phyloP scores from a whole-genome alignment of 2,329 filamentous ascomycete species.

The Alternaria sp. region DNA sequence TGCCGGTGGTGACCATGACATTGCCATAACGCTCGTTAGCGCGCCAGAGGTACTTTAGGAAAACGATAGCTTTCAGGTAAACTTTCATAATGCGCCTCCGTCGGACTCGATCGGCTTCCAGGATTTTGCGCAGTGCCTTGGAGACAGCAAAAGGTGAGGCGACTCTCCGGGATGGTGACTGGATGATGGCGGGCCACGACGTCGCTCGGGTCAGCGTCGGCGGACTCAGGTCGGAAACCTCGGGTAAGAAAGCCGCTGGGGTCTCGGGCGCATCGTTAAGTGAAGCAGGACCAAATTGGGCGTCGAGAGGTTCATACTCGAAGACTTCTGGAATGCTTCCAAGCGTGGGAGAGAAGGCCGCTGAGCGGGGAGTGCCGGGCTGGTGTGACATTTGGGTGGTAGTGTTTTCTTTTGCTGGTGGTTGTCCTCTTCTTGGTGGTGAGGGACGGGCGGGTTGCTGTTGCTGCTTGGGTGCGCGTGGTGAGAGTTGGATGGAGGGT shows the following conservation, averaged over 20 bases:
- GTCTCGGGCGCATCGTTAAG: conserved; percentile 24
- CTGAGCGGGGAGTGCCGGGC: conserved; percentile 22
- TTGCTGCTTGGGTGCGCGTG: conserved; percentile 15
- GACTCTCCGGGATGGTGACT: conserved; percentile 24
- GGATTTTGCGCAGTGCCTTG: conserved; percentile 27
- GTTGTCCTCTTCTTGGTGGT: conserved; percentile 6
- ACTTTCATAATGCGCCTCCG: conserved; percentile 25
- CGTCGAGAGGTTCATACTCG: conserved; percentile 28
- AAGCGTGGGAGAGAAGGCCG: conserved; percentile 31
- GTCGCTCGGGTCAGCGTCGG: conserved; percentile 25
- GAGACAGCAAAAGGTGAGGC: conserved; percentile 23
- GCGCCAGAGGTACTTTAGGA: conserved; percentile 29
- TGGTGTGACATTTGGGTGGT: conserved; percentile 22
- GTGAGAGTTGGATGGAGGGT: conserved; percentile 24
- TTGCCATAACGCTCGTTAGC: conserved; percentile 34
- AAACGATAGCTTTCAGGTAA: conserved; percentile 33
- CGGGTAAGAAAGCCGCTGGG: conserved; percentile 26
- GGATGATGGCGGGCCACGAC: conserved; percentile 28
- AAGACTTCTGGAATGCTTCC: conserved; percentile 33
- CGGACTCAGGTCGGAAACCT: conserved; percentile 22
- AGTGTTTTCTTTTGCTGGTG: conserved; percentile 5
- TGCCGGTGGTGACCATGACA: conserved; percentile 33
- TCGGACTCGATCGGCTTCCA: conserved; percentile 30
- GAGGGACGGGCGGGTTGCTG: conserved; percentile 6
- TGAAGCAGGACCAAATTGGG: conserved; percentile 8